Conservation (phyloP, 306 rosid genomes). For the Corylus avellana region DNA sequence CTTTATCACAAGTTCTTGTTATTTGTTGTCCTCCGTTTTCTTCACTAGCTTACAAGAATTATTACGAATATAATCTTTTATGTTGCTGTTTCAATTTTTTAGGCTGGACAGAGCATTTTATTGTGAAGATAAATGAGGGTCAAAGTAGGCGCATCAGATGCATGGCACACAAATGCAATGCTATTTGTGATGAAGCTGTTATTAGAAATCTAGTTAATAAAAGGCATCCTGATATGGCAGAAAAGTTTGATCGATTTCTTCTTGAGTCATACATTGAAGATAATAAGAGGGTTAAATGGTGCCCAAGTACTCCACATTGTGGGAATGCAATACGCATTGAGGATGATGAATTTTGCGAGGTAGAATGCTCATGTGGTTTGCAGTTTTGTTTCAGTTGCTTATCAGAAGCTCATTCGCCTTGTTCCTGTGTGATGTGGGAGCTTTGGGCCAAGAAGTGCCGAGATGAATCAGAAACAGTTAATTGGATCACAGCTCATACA, state of each 20-base stretch:
- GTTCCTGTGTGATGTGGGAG: slow-evolving; percentile 96
- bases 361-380: slow-evolving; percentile 88
- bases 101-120: slow-evolving; percentile 93
- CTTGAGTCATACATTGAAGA: slow-evolving; percentile 96
- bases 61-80: neutral
- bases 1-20: neutral
- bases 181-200: slow-evolving; percentile 80
- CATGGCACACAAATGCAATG: slow-evolving; percentile 90
- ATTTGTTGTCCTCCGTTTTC: neutral
- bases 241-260: slow-evolving; percentile 90
- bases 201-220: slow-evolving; percentile 65
- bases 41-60: neutral
- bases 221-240: slow-evolving; percentile 67
- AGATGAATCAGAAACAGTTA: slow-evolving; percentile 98
- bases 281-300: slow-evolving; percentile 92
- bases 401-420: slow-evolving; percentile 89
- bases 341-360: slow-evolving; percentile 80
- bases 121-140: slow-evolving; percentile 91
- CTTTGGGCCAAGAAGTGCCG: slow-evolving; percentile 90
- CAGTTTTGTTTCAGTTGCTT: slow-evolving; percentile 91
- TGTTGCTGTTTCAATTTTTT: slow-evolving; percentile 6
- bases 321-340: slow-evolving; percentile 91
- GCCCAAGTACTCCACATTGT: slow-evolving; percentile 94
- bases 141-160: slow-evolving; percentile 91
- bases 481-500: slow-evolving; percentile 96